phyloP scores from a whole-genome alignment of 805 yeast genomes.

The Lachancea nothofagi region DNA sequence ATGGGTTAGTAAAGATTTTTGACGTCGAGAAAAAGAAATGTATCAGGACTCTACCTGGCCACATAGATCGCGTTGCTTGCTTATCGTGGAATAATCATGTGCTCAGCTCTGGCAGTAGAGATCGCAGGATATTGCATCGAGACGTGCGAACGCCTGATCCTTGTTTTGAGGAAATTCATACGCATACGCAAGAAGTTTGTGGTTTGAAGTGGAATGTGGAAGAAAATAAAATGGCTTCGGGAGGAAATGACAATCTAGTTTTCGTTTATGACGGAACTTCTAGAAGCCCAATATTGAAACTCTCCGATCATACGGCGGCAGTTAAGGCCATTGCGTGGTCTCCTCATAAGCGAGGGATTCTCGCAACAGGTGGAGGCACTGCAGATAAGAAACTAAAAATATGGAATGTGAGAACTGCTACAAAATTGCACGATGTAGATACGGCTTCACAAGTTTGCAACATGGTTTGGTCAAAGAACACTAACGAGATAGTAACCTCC shows the following conservation, averaged over 20 bases:
- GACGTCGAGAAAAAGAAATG: conserved; percentile 80
- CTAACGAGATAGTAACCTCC: conserved; percentile 88
- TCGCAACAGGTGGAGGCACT: conserved; percentile 97
- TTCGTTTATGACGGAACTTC: conserved; percentile 79
- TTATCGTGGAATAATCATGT: conserved; percentile 93
- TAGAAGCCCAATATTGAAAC: conserved; percentile 61
- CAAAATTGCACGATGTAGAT: conserved; percentile 70
- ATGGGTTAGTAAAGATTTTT: conserved; percentile 91
- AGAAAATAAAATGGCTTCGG: conserved; percentile 87
- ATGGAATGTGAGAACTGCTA: conserved; percentile 86
- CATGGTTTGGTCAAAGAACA: conserved; percentile 84
- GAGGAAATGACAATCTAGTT: conserved; percentile 87
- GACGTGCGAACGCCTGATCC: conserved; percentile 88
- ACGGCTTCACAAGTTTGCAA: conserved; percentile 97
- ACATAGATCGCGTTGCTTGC: conserved; percentile 75
- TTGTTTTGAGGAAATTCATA: conserved; percentile 60
- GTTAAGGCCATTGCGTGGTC: conserved; percentile 97
- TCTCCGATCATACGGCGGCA: conserved; percentile 86
- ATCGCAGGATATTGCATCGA: conserved; percentile 75
- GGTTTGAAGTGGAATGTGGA: conserved; percentile 92
- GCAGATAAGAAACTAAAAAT: conserved; percentile 85
- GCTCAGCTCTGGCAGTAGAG: conserved; percentile 81
- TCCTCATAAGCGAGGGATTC: conserved; percentile 88
- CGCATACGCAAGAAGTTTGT: conserved; percentile 92
- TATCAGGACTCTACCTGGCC: conserved; percentile 90